Evolutionary conservation across 2,329 filamentous ascomycete species (phyloP).

Genomic region (Bipolaris bicolor): DNA sequence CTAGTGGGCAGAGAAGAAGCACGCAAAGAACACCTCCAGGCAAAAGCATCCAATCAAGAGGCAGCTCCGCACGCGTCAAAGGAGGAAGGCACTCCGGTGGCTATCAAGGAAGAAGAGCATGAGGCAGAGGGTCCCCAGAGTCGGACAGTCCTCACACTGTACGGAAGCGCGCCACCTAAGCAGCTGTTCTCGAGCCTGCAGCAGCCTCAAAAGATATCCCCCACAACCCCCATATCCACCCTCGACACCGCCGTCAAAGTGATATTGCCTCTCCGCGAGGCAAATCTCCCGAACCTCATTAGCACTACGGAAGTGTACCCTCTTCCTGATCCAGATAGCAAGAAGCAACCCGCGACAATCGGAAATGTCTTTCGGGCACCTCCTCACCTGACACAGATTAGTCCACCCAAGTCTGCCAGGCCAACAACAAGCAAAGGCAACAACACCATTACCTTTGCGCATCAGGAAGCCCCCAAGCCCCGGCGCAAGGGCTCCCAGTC

Average conservation of each 20-base stretch:
- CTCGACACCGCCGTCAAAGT: conserved; percentile 52
- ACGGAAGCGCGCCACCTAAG: conserved; percentile 73
- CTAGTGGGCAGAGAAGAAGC: conserved; percentile 40
- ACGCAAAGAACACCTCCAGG: conserved; percentile 20
- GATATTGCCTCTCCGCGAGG: conserved; percentile 63
- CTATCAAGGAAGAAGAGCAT: conserved; percentile 32
- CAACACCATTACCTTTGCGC: conserved; percentile 57
- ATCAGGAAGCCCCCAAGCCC: conserved; percentile 59
- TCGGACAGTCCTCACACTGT: conserved; percentile 73
- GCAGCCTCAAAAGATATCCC: conserved; percentile 52
- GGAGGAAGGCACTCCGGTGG: conserved; percentile 20
- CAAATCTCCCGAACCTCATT: conserved; percentile 75
- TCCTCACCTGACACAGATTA: conserved; percentile 67
- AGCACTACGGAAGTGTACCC: conserved; percentile 70
- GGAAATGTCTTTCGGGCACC: conserved; percentile 77
- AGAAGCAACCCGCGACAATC: conserved; percentile 67
- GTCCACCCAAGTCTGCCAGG: conserved; percentile 75
- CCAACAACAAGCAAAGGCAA: conserved; percentile 66
- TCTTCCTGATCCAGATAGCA: conserved; percentile 48
- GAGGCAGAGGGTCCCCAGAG: conserved; percentile 46
- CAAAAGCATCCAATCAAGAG: conserved; percentile 13
- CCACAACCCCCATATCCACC: conserved; percentile 42
- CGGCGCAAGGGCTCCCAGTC: conserved; percentile 52
- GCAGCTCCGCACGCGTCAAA: conserved; percentile 14
- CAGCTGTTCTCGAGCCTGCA: conserved; percentile 89